These are phyloP conservation scores for Talaromyces sp. DNA, from an alignment of 2,329 filamentous ascomycete species.

Conservation along the genomic window DNA sequence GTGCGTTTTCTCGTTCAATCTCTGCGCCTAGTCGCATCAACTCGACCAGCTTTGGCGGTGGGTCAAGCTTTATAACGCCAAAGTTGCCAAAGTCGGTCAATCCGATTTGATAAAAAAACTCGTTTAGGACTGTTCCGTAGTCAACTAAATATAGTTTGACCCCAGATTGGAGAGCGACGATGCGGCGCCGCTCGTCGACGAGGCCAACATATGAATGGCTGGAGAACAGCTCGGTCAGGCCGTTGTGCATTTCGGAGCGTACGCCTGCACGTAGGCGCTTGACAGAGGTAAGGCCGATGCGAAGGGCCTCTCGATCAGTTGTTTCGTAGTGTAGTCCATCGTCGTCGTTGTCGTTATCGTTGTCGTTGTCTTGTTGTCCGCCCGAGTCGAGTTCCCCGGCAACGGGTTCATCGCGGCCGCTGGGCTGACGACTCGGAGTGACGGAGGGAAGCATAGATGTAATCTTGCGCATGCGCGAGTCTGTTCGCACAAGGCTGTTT, in stretches of 20 bases:
- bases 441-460: slow-evolving; percentile 84
- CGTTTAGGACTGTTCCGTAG: slow-evolving; percentile 79
- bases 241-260: slow-evolving; percentile 74
- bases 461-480: slow-evolving; percentile 85
- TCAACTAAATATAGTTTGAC: slow-evolving; percentile 90
- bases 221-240: slow-evolving; percentile 80
- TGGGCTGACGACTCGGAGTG: slow-evolving; percentile 28
- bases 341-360: slow-evolving; percentile 42
- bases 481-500: slow-evolving; percentile 86
- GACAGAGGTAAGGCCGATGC: slow-evolving; percentile 75
- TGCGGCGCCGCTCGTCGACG: slow-evolving; percentile 77
- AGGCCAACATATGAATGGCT: slow-evolving; percentile 90
- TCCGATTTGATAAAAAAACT: slow-evolving; percentile 94
- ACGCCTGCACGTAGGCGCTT: slow-evolving; percentile 79
- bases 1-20: slow-evolving; percentile 52
- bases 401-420: slow-evolving; percentile 18
- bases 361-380: slow-evolving; percentile 26
- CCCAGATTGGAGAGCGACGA: slow-evolving; percentile 89
- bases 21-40: slow-evolving; percentile 70
- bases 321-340: slow-evolving; percentile 66
- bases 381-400: slow-evolving; percentile 8
- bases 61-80: slow-evolving; percentile 73
- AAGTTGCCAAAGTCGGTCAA: slow-evolving; percentile 96
- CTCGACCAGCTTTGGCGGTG: slow-evolving; percentile 66
- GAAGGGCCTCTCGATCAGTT: slow-evolving; percentile 63